phyloP scores from a whole-genome alignment of 225 moss, liverwort and hornwort species.

The Sphagnum contortum region DNA sequence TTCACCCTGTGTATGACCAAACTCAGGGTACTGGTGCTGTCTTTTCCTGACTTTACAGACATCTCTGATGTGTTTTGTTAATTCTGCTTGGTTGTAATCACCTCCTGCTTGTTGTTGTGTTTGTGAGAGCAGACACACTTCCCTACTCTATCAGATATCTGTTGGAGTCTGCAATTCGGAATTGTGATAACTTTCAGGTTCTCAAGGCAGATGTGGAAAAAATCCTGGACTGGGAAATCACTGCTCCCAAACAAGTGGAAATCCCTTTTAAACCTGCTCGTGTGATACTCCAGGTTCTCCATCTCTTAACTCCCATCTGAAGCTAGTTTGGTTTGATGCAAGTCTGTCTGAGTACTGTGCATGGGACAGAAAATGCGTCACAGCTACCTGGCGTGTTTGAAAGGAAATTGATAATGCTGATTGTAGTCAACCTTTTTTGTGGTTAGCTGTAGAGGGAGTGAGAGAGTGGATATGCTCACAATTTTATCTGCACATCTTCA shows the following conservation, averaged over 20 bases:
- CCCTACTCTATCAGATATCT: constrained; percentile 79
- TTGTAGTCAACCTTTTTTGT: neutral
- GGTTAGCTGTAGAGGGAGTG: neutral
- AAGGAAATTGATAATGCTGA: neutral
- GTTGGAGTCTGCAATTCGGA: constrained; percentile 75
- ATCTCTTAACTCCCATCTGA: neutral
- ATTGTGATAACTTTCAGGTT: constrained; percentile 81
- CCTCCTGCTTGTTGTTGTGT: neutral
- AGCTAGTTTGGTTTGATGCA: neutral
- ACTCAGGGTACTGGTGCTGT: no score
- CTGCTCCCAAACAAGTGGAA: constrained; percentile 76
- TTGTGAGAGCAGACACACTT: constrained; percentile 41
- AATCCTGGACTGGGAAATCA: constrained; percentile 88
- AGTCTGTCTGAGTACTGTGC: neutral
- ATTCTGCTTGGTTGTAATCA: neutral
- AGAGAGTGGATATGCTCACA: neutral
- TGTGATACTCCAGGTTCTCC: constrained; percentile 69
- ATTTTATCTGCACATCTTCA: constrained; percentile 3
- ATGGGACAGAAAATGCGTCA: neutral
- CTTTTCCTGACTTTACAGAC: no score
- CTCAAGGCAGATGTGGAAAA: constrained; percentile 66
- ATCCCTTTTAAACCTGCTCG: constrained; percentile 93
- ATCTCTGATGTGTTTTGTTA: neutral
- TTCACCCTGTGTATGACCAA: no score
- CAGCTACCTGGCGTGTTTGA: neutral